Evolutionary conservation across 768 basidiomycete genomes (phyloP).

Genomic region (Cystobasidium tubakii): DNA sequence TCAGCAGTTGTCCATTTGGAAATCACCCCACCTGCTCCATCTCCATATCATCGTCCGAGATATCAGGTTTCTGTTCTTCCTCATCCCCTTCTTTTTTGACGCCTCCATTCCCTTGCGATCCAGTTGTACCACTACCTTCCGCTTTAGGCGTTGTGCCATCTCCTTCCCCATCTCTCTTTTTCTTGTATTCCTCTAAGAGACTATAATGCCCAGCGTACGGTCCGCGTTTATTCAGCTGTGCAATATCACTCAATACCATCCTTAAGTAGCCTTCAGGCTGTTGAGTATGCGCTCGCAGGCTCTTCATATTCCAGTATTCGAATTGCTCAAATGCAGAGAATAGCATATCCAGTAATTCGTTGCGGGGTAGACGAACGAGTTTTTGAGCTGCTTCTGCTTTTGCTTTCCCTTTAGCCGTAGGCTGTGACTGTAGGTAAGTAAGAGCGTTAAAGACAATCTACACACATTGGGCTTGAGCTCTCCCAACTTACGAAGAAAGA

Average conservation of each 20-base stretch:
- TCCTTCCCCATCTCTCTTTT: slow-evolving; percentile 6
- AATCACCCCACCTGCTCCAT: slow-evolving; percentile 16
- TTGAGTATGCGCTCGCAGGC: slow-evolving; percentile 54
- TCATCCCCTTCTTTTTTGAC: slow-evolving; percentile 16
- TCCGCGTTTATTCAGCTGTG: slow-evolving; percentile 68
- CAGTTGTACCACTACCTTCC: slow-evolving; percentile 5
- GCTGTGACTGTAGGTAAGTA: background rate
- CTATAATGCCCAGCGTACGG: slow-evolving; percentile 61
- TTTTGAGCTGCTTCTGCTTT: slow-evolving; percentile 24
- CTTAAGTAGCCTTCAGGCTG: slow-evolving; percentile 83
- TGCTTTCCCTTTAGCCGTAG: slow-evolving; percentile 27
- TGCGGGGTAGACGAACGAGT: slow-evolving; percentile 74
- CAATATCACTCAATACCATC: slow-evolving; percentile 71
- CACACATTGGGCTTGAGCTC: too few species aligned
- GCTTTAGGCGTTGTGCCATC: background rate
- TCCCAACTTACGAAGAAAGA: slow-evolving; percentile 40
- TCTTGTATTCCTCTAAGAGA: slow-evolving; percentile 22
- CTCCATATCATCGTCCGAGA: slow-evolving; percentile 27
- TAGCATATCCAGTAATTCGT: slow-evolving; percentile 77
- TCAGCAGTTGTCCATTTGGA: background rate
- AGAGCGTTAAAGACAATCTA: background rate
- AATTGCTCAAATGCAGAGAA: slow-evolving; percentile 71
- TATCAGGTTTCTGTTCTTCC: slow-evolving; percentile 12
- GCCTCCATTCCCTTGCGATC: background rate
- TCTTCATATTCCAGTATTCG: slow-evolving; percentile 74